Base-by-base conservation (phyloP, 2,329 filamentous ascomycete genomes). In the Neonectria sp. region DNA sequence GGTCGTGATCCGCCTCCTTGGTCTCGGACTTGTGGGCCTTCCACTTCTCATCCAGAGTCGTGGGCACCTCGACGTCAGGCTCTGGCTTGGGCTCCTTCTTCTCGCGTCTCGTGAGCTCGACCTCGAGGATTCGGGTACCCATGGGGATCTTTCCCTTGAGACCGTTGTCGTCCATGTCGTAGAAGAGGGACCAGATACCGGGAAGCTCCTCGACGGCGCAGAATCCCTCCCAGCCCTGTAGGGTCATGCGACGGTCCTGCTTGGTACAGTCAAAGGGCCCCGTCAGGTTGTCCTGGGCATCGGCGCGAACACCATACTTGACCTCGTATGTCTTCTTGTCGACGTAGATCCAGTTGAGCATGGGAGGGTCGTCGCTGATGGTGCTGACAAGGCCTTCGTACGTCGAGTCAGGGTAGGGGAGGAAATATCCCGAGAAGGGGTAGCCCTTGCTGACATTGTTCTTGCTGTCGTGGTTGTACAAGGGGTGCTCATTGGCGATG, bases 391-490 rank as follows among this genome's bases (percentile, higher is more conserved):
- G 76, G 4, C 85, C 85, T 43, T 84, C 80, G 49, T 83, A 80
- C 29, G 77, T 65, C n/a, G 80, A 69, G n/a, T 87, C 87, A 3
- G 88, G 87, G 69, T 89, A 89, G 2, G 87, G 86, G 25, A 89
- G 79, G 69, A 84, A 89, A 72, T 90, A 89, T 29, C 88, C 88
- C 4, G 86, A 82, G 71, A 88, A 89, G 0, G 84, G 83, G 73
- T 89, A 86, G 3, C 86, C 79, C 12, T 82, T 85, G 59, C 86
- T 86, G 24, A 88, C 82, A 69, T 85, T 87, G 40, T 76, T 71
- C 65, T 70, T 69, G 15, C 72, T 43, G 15, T 75, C 72, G 48
- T 72, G 68, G 17, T 75, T 74, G 27, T 76, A 74, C 13, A 75
- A 46, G 2, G 74, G 74, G 45, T 75, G 71, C 37, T 76, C 73